Evolutionary conservation across 192 early-diverging fungal genomes (phyloP).

Genomic region (Linnemannia elongata): DNA sequence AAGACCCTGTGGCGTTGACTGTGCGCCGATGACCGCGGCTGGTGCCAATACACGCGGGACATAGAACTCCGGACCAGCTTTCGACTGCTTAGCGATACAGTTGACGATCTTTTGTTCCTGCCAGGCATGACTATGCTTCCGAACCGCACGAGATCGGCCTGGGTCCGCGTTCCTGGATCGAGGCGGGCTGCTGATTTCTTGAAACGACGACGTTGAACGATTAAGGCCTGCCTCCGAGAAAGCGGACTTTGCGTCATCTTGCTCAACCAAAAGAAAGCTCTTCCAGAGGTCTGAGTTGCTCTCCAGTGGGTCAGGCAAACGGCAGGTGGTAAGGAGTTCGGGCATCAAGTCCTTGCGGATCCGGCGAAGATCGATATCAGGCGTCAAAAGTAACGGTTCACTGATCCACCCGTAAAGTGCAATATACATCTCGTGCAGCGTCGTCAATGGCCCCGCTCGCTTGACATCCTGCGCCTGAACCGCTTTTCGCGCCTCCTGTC

Average conservation of each 20-base stretch:
- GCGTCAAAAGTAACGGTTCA: conserved; percentile 35
- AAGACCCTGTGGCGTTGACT: conserved; percentile 33
- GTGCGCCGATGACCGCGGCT: background rate
- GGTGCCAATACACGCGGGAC: conserved; percentile 5
- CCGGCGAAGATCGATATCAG: conserved; percentile 33
- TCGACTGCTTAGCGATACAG: conserved; percentile 33
- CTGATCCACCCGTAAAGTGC: conserved; percentile 66
- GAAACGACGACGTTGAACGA: background rate
- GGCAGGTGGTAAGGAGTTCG: conserved; percentile 41
- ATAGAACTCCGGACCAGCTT: conserved; percentile 17
- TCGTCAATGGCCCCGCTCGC: conserved; percentile 21
- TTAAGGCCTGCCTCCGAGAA: background rate
- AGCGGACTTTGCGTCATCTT: background rate
- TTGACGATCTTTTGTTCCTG: conserved; percentile 50
- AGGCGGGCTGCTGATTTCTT: conserved; percentile 4
- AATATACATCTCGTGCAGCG: conserved; percentile 59
- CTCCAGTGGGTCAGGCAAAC: conserved; percentile 41
- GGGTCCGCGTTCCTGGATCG: background rate
- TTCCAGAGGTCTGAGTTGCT: conserved; percentile 51
- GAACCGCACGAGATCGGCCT: conserved; percentile 16
- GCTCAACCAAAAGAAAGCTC: conserved; percentile 37
- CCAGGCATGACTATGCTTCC: conserved; percentile 46
- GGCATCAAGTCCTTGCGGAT: conserved; percentile 52
- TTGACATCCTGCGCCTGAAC: conserved; percentile 14
- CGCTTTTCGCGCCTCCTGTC: conserved; percentile 38